Evolutionary conservation across 345 rosid species (phyloP).

Genomic region (Sisymbrium altissimum): DNA sequence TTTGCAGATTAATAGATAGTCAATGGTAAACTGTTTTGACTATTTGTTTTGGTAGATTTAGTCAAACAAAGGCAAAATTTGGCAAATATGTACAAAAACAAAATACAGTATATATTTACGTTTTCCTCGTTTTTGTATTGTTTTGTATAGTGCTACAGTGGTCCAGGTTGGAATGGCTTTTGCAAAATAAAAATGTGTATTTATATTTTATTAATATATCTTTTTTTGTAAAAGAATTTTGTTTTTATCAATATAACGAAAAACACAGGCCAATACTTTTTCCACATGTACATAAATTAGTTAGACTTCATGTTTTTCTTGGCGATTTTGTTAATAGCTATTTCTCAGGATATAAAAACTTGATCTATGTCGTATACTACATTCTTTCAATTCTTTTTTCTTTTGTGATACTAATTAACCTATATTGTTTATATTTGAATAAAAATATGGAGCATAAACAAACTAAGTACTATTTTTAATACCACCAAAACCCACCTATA

Average conservation of each 20-base stretch:
- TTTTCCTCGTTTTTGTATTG: no score
- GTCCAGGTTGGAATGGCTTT: no score
- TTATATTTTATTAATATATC: no score
- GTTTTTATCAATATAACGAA: no score
- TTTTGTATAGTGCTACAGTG: no score
- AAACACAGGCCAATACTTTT: no score
- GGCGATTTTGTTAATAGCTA: not conserved
- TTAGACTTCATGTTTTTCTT: not conserved
- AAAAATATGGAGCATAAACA: not conserved
- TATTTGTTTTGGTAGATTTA: not conserved
- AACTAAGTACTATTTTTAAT: not conserved
- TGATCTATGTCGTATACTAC: not conserved
- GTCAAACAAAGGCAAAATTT: not conserved
- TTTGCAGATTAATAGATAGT: not conserved
- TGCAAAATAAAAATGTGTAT: no score
- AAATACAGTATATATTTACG: not conserved
- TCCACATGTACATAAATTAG: not conserved
- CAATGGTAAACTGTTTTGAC: not conserved
- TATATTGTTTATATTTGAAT: not conserved
- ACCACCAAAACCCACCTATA: no score
- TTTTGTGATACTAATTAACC: not conserved
- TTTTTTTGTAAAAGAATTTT: no score
- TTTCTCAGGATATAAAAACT: not conserved
- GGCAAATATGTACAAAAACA: not conserved
- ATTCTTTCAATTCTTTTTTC: not conserved